Evolutionary conservation across 2,329 filamentous ascomycete species (phyloP), one percentile per base, ranked within the genome.

Genomic region (Colletotrichum simmondsii): DNA sequence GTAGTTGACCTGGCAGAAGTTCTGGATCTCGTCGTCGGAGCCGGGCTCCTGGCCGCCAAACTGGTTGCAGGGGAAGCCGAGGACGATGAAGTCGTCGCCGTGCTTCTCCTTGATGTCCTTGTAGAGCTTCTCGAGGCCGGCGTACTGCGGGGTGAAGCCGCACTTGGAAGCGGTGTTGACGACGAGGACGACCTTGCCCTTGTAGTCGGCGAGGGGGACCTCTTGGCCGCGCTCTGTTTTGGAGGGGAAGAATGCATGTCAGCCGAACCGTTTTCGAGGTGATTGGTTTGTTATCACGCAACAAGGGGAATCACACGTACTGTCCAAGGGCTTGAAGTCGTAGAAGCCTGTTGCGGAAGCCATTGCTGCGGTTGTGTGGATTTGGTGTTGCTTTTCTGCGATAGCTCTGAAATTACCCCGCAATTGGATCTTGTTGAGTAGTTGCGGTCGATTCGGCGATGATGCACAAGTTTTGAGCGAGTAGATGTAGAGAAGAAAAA

Each of bases 161-260:
- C 97, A 99, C 88, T 98, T 98, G 83, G 94, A 97, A 77, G 97
- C 97, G 1, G 96, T 98, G 91, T 99, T 99, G 86, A 99, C 95
- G 79, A 98, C 89, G 74, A 99, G 92, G 78, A 98, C 91, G 77
- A 98, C 96, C 85, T 98, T 98, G 89, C 93, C 94, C 83, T 94
- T 91, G 86, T 95, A 94, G 74, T 92, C 84, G 77, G 86, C 80
- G 76, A 98, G 88, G 72, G 91, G 87, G 81, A 92, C 92, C 77
- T 93, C 89, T 68, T 90, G 81, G 83, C 95, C 95, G 82, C 92
- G 92, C 82, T 95, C 92, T 95, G 80, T 77, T 75, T 35, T 22
- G 24, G 22, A 10, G 46, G 16, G 26, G 14, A 7, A 14, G 10
- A 42, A 54, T 19, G 37, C 42, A 22, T 68, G 52, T 63, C 54